Percentiles rank a stretch among this genome's conserved stretches.
Evolutionary conservation across 2,329 filamentous ascomycete genomes (phyloP).

Genomic region (Knoxdaviesia capensis): DNA sequence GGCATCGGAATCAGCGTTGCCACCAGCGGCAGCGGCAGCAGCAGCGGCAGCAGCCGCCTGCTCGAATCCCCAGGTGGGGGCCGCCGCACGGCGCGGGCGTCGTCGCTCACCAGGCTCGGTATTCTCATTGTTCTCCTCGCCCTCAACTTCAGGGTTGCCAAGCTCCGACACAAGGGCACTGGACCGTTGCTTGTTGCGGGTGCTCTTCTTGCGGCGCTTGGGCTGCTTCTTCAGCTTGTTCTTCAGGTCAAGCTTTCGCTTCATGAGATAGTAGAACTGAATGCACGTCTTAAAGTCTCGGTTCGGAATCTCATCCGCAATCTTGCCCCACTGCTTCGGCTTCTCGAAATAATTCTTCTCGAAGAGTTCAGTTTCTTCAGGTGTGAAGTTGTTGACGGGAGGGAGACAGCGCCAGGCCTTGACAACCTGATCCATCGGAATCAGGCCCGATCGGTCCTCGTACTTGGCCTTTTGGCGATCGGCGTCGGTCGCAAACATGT

Average conservation of each 20-base stretch:
- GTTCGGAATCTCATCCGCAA: conserved; percentile 45
- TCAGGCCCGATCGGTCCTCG: conserved; percentile 43
- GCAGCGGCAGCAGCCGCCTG: conserved; percentile 10
- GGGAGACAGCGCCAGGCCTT: conserved; percentile 52
- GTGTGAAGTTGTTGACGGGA: conserved; percentile 53
- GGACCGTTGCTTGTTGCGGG: conserved; percentile 36
- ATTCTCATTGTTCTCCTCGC: conserved; percentile 32
- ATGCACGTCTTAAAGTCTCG: conserved; percentile 65
- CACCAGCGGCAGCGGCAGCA: too few species aligned
- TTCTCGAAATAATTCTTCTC: conserved; percentile 55
- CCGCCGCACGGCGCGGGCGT: conserved; percentile 41
- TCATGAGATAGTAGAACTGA: conserved; percentile 71
- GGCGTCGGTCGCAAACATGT: conserved; percentile 43
- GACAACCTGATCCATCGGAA: conserved; percentile 46
- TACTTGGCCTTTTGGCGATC: conserved; percentile 39
- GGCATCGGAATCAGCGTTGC: conserved; percentile 30
- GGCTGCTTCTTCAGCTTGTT: conserved; percentile 50
- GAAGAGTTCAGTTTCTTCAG: conserved; percentile 49
- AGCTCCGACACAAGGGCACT: conserved; percentile 48
- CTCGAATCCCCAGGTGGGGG: conserved; percentile 53
- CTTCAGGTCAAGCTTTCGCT: conserved; percentile 55
- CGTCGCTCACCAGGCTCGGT: conserved; percentile 40
- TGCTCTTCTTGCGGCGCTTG: conserved; percentile 34
- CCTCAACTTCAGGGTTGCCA: conserved; percentile 36
- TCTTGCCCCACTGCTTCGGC: conserved; percentile 66